Evolutionary conservation across 2,329 filamentous ascomycete species (phyloP).

Genomic region (Sporothrix dimorphospora): DNA sequence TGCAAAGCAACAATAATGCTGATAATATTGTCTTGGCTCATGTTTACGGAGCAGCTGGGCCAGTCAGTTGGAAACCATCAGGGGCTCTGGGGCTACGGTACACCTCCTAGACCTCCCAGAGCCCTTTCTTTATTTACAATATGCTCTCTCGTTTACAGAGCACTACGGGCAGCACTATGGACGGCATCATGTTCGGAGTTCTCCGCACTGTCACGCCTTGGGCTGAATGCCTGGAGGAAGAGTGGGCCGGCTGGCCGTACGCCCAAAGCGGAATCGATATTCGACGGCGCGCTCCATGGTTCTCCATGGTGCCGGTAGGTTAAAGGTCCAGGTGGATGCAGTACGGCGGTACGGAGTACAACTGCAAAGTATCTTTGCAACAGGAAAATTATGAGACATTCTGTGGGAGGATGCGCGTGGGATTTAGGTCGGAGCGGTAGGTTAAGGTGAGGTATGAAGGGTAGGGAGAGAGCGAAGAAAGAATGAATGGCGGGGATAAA

Average conservation of each 20-base stretch:
- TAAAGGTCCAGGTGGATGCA: constrained; percentile 4
- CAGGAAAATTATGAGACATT: neutral
- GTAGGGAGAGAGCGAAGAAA: neutral
- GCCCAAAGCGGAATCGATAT: constrained; percentile 27
- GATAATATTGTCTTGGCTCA: constrained; percentile 6
- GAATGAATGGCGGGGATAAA: neutral
- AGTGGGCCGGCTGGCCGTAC: neutral
- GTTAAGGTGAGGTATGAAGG: neutral
- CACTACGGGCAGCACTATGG: neutral
- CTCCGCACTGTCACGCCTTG: constrained; percentile 8
- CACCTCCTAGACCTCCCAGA: neutral
- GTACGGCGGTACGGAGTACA: neutral
- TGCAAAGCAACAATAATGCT: neutral
- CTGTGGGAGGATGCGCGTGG: neutral
- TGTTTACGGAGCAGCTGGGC: constrained; percentile 9
- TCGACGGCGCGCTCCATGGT: constrained; percentile 16
- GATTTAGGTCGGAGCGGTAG: neutral
- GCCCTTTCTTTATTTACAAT: neutral
- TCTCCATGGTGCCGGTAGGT: constrained; percentile 20
- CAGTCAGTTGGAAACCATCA: neutral
- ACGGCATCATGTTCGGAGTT: neutral
- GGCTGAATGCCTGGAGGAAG: neutral
- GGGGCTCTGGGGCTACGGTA: neutral
- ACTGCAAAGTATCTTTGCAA: neutral
- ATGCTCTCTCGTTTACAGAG: neutral